Conservation (phyloP, 768 basidiomycete species). For the Leccinum broughii region DNA sequence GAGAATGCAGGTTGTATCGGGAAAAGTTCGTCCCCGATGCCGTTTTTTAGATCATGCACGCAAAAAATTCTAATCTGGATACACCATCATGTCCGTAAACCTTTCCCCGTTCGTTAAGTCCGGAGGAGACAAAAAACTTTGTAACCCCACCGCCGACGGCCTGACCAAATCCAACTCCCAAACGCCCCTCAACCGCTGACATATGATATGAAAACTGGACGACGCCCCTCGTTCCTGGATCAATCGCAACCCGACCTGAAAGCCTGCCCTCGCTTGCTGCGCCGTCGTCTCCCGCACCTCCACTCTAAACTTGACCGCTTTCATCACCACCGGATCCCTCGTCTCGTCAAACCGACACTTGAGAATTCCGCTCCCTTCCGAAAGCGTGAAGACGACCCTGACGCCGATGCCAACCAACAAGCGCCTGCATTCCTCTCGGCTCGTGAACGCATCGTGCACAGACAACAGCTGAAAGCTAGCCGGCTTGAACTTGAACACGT, state of each 20-base stretch:
- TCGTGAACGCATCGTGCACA: conserved; percentile 56
- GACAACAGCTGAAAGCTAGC: conserved; percentile 59
- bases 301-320: conserved; percentile 80
- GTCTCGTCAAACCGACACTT: conserved; percentile 77
- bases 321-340: conserved; percentile 55
- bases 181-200: conserved; percentile 58
- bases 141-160: conserved; percentile 11
- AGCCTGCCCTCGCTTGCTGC: conserved; percentile 46
- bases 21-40: too few species aligned
- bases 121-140: conserved; percentile 30
- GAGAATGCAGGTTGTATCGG: too few species aligned
- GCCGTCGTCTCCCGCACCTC: conserved; percentile 55
- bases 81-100: conserved; percentile 36
- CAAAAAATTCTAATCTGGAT: conserved; percentile 27
- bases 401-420: conserved; percentile 74
- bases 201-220: conserved; percentile 77
- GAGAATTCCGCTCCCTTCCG: conserved; percentile 64
- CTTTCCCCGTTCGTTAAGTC: conserved; percentile 28
- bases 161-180: conserved; percentile 65
- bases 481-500: conserved; percentile 85
- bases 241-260: conserved; percentile 60
- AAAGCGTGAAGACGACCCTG: conserved; percentile 61
- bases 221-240: conserved; percentile 86
- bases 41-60: conserved; percentile 17
- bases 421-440: conserved; percentile 71